Percentiles rank a stretch among this genome's conserved stretches.
Evolutionary conservation across 176 grass and related monocot species (phyloP).

Genomic region (Hordeum vulgare): MorexV3_pseudomolecules_assembly NC_058520.1:51949618-51950117

Average conservation of each 20-base stretch:
- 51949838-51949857: background rate
- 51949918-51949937: conserved; percentile 77
- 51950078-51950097: background rate
- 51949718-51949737: conserved; percentile 21
- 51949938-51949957: conserved; percentile 89
- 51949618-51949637: conserved; percentile 94
- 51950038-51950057: background rate
- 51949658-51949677: background rate
- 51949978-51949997: conserved; percentile 3
- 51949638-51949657: background rate
- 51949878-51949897: conserved; percentile 77
- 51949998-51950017: conserved; percentile 1
- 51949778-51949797: conserved; percentile 79
- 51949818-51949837: conserved; percentile 15
- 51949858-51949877: conserved; percentile 10
- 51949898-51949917: conserved; percentile 93
- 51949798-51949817: conserved; percentile 9
- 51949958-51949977: conserved; percentile 95
- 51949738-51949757: conserved; percentile 84
- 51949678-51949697: background rate
- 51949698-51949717: conserved; percentile 21
- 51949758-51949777: conserved; percentile 86
- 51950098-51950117: background rate
- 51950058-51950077: no score
- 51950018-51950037: background rate